phyloP scores from a whole-genome alignment of 495 filamentous ascomycete genomes.

The Pseudoneurospora amorphoporcata region DNA sequence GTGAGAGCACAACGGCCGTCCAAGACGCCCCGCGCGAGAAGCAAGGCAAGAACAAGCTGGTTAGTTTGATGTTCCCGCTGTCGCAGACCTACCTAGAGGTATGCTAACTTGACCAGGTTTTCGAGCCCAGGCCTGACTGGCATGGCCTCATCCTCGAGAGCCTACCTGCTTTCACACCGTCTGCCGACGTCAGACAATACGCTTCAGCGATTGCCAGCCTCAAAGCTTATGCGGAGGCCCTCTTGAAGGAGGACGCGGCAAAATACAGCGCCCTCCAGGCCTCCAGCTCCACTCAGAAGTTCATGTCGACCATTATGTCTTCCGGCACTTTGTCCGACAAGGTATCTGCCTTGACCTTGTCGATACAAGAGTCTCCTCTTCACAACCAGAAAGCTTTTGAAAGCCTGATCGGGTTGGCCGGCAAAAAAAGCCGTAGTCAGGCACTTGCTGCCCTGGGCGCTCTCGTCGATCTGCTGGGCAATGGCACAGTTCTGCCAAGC shows the following conservation, averaged over 20 bases:
- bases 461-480: constrained; percentile 85
- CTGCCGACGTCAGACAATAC: constrained; percentile 40
- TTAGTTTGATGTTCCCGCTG: constrained; percentile 18
- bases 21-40: constrained; percentile 14
- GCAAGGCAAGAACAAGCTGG: constrained; percentile 25
- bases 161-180: constrained; percentile 31
- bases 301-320: constrained; percentile 92
- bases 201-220: constrained; percentile 56
- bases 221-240: constrained; percentile 58
- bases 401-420: constrained; percentile 64
- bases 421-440: constrained; percentile 85
- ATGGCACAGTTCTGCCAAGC: constrained; percentile 71
- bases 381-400: constrained; percentile 86
- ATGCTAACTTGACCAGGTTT: constrained; percentile 38
- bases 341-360: constrained; percentile 84
- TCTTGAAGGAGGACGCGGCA: constrained; percentile 64
- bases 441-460: constrained; percentile 85
- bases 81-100: neutral
- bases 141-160: constrained; percentile 54
- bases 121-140: constrained; percentile 79
- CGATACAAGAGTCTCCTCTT: constrained; percentile 89
- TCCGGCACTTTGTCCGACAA: constrained; percentile 95
- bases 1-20: constrained; percentile 10
- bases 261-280: constrained; percentile 43
- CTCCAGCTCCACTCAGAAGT: constrained; percentile 75